Base-by-base conservation (phyloP, 1,139 yeast genomes). In the Candida frijolesensis region DNA sequence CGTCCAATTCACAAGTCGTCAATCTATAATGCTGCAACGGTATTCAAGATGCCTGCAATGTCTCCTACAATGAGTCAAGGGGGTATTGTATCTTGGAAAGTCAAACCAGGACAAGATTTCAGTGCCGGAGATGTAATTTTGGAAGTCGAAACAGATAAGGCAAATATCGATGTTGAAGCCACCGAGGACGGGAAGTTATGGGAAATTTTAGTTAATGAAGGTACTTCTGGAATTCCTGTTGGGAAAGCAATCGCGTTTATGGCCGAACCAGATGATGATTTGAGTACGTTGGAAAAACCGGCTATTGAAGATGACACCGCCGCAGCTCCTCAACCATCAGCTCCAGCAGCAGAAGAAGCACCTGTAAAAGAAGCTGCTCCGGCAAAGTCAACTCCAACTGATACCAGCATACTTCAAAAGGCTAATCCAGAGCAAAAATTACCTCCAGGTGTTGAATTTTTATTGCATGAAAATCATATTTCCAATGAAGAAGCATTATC, bases 51-150 rank as follows among this genome's bases (percentile, higher is more conserved):
- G 98, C 99, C 99, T 3, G 97, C 99, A 27, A 89, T 94, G 97
- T 91, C 97, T 7, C 99, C 99, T 39, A 94, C 99, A 18, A 94
- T 94, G 99, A 90, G 94, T 29, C 91, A 86, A 65, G 99, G 99
- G 44, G 97, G 97, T n/a, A 82, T 94, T 59, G 90, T 90, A n/a
- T 78, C 83, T 50, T 94, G 99, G 99, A 89, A 90, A 67, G 79
- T 85, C 63, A 85, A 90, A 65, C 84, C 85, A 46, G 97, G 97
- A 45, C 95, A 89, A 12, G 55, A 75, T 7, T 92, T 87, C 69
- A 66, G 74, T 42, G 83, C 96, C 4, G 99, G 99, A 29, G 98
- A 94, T 64, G 91, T 89, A 2, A 70, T 91, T 50, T 71, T 91
- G 49, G 97, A 91, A 63, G 89, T 91, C 35, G 97, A 91, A 68